A percentile compares a stretch with the other conserved stretches of the same genome.
Evolutionary conservation across 129 eudicot species (phyloP).

Genomic region (Rutidosis leptorrhynchoides): DNA sequence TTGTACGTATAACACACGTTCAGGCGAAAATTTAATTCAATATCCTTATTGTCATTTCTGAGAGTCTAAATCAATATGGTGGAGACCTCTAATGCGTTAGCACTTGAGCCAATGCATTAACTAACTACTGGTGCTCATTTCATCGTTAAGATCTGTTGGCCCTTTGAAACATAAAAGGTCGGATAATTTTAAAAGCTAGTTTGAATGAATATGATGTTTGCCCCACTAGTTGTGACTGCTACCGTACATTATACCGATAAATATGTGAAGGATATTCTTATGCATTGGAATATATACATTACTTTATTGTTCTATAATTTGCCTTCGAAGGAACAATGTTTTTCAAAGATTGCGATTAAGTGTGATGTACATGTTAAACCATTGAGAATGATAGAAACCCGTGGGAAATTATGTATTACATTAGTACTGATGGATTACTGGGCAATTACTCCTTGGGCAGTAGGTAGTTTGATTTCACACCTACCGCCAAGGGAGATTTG

Average conservation of each 20-base stretch:
- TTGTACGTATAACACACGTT: no score
- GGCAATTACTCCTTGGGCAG: slow-evolving; percentile 34
- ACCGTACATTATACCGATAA: no score
- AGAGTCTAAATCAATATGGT: background rate
- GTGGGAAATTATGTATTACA: no score
- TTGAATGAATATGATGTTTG: background rate
- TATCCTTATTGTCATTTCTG: background rate
- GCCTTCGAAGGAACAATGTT: background rate
- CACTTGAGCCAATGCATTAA: slow-evolving; percentile 12
- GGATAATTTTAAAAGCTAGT: background rate
- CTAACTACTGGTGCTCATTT: background rate
- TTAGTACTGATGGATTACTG: slow-evolving; percentile 24
- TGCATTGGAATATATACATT: slow-evolving; percentile 24
- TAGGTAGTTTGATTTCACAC: slow-evolving; percentile 3
- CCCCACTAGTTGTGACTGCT: background rate
- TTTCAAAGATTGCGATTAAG: background rate
- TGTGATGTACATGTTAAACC: no score
- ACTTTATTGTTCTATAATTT: slow-evolving; percentile 21
- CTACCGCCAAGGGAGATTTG: slow-evolving; percentile 40
- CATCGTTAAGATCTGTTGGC: slow-evolving; percentile 16
- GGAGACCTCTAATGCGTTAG: background rate
- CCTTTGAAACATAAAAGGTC: slow-evolving; percentile 26
- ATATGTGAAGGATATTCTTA: slow-evolving; percentile 26
- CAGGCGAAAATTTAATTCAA: background rate
- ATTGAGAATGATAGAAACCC: no score